A percentile compares a stretch with the other conserved stretches of the same genome.
Evolutionary conservation across 2,329 filamentous ascomycete genomes (phyloP).

Genomic region (Aspergillus quadricinctus): DNA sequence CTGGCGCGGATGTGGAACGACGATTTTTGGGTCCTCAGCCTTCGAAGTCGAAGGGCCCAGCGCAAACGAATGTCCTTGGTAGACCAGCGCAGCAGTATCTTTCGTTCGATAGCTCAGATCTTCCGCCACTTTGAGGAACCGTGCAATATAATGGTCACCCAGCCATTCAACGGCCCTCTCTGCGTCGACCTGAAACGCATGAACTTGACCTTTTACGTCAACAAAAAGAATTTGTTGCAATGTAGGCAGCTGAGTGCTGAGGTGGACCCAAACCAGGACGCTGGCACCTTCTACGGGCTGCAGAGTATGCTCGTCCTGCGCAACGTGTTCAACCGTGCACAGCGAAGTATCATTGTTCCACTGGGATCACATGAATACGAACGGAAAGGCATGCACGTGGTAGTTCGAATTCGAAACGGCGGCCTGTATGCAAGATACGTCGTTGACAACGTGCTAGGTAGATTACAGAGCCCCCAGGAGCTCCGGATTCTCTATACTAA

Average conservation of each 20-base stretch:
- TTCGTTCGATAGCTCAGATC: conserved; percentile 36
- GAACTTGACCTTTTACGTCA: conserved; percentile 53
- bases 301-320: conserved; percentile 55
- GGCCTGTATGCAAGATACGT: conserved; percentile 48
- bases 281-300: conserved; percentile 58
- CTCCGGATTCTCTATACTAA: conserved; percentile 53
- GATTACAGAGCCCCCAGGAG: conserved; percentile 56
- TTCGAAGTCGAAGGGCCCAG: conserved; percentile 20
- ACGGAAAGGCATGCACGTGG: conserved; percentile 41
- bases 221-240: conserved; percentile 37
- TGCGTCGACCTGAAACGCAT: conserved; percentile 50
- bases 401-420: conserved; percentile 33
- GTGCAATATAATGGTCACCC: conserved; percentile 44
- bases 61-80: conserved; percentile 39
- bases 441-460: conserved; percentile 52
- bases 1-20: conserved; percentile 39
- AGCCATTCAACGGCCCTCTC: conserved; percentile 35
- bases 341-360: conserved; percentile 53
- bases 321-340: conserved; percentile 35
- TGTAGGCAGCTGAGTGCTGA: conserved; percentile 49
- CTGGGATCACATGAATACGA: conserved; percentile 35
- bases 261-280: conserved; percentile 56
- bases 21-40: conserved; percentile 40
- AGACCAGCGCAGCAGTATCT: conserved; percentile 46
- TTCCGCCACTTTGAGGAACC: conserved; percentile 50